phyloP scores from a whole-genome alignment of 768 basidiomycete species.

The Steccherinum ochraceum region DNA sequence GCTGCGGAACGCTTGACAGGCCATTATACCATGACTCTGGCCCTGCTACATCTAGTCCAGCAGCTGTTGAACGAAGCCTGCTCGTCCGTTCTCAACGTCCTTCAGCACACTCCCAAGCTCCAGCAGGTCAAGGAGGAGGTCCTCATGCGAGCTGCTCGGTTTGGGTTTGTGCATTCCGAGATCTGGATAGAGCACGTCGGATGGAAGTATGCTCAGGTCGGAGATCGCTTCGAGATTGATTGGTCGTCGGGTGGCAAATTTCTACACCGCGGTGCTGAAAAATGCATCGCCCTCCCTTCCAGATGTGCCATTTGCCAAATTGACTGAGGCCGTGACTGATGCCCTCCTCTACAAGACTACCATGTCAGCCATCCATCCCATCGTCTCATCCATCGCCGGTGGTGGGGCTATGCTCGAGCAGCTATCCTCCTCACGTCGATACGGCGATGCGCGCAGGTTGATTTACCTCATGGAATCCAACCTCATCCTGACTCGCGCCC shows the following conservation, averaged over 20 bases:
- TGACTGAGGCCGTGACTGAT: slow-evolving; percentile 64
- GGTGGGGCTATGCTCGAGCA: slow-evolving; percentile 52
- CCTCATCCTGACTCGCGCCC: slow-evolving; percentile 51
- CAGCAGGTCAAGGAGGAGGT: slow-evolving; percentile 81
- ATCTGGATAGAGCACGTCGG: slow-evolving; percentile 82
- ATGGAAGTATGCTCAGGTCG: slow-evolving; percentile 82
- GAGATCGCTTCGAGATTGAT: slow-evolving; percentile 86
- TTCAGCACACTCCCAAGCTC: slow-evolving; percentile 52
- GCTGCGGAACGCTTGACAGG: slow-evolving; percentile 65
- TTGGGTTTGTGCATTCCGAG: slow-evolving; percentile 78
- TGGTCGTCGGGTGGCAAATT: slow-evolving; percentile 52
- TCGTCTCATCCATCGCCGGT: slow-evolving; percentile 63
- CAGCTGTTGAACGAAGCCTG: slow-evolving; percentile 72
- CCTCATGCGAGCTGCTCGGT: slow-evolving; percentile 65
- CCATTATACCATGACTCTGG: slow-evolving; percentile 76
- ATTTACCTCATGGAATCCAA: slow-evolving; percentile 65
- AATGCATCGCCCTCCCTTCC: slow-evolving; percentile 49
- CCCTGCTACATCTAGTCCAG: slow-evolving; percentile 70
- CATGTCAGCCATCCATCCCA: slow-evolving; percentile 73
- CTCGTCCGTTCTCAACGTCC: slow-evolving; percentile 37
- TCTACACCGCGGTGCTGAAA: slow-evolving; percentile 64
- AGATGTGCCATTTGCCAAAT: slow-evolving; percentile 50
- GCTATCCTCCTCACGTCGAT: slow-evolving; percentile 57
- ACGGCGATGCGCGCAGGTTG: slow-evolving; percentile 62
- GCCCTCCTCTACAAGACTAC: slow-evolving; percentile 70